Percentiles rank a stretch among this genome's conserved stretches.
Conservation (phyloP, 1,284 basidiomycete genomes). For the Phaffia rhodozyma region DNA sequence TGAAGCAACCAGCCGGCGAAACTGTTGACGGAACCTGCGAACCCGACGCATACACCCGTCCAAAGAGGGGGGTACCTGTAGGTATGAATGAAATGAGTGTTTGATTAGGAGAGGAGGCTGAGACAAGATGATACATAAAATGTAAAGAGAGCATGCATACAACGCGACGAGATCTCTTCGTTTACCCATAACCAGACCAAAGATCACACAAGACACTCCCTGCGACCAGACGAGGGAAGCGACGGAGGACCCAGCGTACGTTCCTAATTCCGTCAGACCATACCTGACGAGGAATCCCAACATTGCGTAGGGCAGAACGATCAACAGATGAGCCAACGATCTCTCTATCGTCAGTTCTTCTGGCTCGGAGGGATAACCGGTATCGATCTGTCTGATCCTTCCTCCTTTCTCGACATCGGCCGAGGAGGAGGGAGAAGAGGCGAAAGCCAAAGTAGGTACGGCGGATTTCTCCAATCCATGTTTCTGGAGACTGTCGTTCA, state of each 20-base stretch:
- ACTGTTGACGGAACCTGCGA: constrained; percentile 12
- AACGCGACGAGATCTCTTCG: constrained; percentile 3
- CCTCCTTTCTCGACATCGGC: too few species aligned
- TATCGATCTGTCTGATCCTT: too few species aligned
- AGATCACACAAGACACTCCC: constrained; percentile 2
- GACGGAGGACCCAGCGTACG: constrained; percentile 1
- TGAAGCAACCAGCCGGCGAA: constrained; percentile 14
- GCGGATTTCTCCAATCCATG: too few species aligned
- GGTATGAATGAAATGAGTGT: not conserved
- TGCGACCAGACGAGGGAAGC: constrained; percentile 11
- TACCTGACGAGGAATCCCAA: constrained; percentile 8
- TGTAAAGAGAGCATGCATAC: not conserved
- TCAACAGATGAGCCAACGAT: constrained; percentile 7
- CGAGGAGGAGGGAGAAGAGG: too few species aligned
- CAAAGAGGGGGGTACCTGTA: constrained; percentile 12
- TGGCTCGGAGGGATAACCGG: too few species aligned
- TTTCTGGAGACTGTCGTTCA: too few species aligned
- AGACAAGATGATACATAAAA: not conserved
- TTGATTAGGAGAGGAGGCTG: not conserved
- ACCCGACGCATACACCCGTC: constrained; percentile 9
- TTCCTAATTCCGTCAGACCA: constrained; percentile 1
- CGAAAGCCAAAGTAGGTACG: too few species aligned
- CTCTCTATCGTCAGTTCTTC: not conserved
- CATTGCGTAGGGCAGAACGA: constrained; percentile 12
- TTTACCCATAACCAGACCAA: constrained; percentile 9